Conservation (phyloP, 805 yeast species). For the Candida namnaoensis region DNA sequence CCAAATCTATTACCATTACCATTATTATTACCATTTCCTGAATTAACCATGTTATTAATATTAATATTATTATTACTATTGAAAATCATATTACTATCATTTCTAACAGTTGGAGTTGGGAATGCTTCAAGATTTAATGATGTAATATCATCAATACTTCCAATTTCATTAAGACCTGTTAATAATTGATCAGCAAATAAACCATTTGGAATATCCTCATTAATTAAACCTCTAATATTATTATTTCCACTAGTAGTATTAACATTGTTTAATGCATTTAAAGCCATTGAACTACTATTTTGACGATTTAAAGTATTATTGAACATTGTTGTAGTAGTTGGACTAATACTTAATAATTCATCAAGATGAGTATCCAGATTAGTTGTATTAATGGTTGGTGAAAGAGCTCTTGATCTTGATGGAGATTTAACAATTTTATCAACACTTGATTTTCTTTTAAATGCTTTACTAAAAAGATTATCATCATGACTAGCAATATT, state of each 20-base stretch:
- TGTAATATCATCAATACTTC: background rate
- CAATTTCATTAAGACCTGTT: background rate
- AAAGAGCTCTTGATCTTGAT: background rate
- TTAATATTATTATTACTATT: too few species aligned
- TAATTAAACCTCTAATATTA: too few species aligned
- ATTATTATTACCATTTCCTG: too few species aligned
- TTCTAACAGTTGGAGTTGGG: too few species aligned
- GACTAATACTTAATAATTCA: background rate
- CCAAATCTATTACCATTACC: too few species aligned
- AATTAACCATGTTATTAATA: too few species aligned
- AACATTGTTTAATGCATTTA: too few species aligned
- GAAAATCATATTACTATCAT: background rate
- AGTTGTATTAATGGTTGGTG: background rate
- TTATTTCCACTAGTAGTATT: background rate
- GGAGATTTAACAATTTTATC: background rate
- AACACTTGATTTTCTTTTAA: background rate
- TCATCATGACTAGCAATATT: too few species aligned
- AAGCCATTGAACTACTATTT: background rate
- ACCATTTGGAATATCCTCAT: background rate
- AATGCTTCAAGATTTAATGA: too few species aligned
- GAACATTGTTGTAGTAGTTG: background rate
- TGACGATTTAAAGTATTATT: background rate
- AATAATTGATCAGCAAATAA: background rate
- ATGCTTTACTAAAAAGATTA: too few species aligned
- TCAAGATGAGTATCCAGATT: background rate